These are phyloP conservation scores for Chalaropsis ovoidea DNA, from an alignment of 2,329 filamentous ascomycete species.

Conservation along the genomic window DNA sequence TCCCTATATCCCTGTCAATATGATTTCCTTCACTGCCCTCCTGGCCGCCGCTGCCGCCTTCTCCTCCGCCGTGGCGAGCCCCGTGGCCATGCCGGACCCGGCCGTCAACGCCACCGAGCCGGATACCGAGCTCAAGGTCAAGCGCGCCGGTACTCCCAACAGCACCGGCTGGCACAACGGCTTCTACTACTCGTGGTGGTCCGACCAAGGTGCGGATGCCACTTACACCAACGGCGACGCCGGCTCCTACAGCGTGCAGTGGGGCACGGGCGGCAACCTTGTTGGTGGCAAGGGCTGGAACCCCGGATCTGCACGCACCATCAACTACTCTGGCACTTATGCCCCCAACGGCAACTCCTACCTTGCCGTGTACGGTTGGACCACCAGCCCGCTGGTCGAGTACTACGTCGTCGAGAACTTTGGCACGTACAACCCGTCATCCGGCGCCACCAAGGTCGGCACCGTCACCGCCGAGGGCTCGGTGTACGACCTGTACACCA, in stretches of 20 bases:
- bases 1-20: neutral
- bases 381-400: slow-evolving; percentile 32
- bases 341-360: slow-evolving; percentile 32
- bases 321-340: slow-evolving; percentile 31
- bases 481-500: slow-evolving; percentile 34
- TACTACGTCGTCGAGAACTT: slow-evolving; percentile 36
- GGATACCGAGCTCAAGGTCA: neutral
- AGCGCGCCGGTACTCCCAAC: slow-evolving; percentile 32
- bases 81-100: slow-evolving; percentile 18
- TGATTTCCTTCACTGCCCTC: slow-evolving; percentile 20
- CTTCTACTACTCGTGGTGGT: slow-evolving; percentile 43
- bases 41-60: slow-evolving; percentile 8
- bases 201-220: slow-evolving; percentile 37
- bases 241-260: slow-evolving; percentile 39
- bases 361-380: slow-evolving; percentile 36
- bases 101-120: neutral
- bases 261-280: slow-evolving; percentile 43
- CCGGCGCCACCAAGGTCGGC: slow-evolving; percentile 32
- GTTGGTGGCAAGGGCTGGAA: slow-evolving; percentile 51
- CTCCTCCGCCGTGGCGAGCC: slow-evolving; percentile 2
- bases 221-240: slow-evolving; percentile 38
- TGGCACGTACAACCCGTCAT: slow-evolving; percentile 34
- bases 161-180: slow-evolving; percentile 34
- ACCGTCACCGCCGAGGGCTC: slow-evolving; percentile 33
- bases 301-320: slow-evolving; percentile 37